Conservation (phyloP, 495 filamentous ascomycete genomes). For the Tetracladium setigerum region DNA sequence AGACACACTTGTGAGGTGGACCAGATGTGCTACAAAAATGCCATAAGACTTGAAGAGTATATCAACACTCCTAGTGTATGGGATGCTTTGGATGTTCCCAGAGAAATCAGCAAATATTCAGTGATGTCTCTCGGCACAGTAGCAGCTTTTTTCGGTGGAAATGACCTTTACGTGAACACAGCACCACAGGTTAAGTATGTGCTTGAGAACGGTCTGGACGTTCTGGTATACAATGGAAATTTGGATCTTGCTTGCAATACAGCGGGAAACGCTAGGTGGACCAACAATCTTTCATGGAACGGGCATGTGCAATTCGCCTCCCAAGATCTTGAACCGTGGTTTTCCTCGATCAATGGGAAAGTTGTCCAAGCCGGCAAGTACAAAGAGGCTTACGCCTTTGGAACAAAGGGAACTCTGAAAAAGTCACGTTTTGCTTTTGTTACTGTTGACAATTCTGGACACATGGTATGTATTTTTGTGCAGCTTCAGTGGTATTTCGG, state of each 20-base stretch:
- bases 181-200: conserved; percentile 27
- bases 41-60: conserved; percentile 24
- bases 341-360: conserved; percentile 15
- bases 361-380: conserved; percentile 5
- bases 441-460: conserved; percentile 11
- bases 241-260: conserved; percentile 40
- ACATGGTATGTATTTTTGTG: conserved; percentile 10
- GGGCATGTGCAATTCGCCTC: conserved; percentile 35
- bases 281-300: conserved; percentile 33
- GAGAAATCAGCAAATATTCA: conserved; percentile 5
- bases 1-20: conserved; percentile 28
- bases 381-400: conserved; percentile 11
- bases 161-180: conserved; percentile 16
- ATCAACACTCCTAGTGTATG: conserved; percentile 30
- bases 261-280: conserved; percentile 34
- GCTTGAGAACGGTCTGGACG: conserved; percentile 29
- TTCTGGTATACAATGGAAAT: conserved; percentile 39
- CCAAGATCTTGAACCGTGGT: conserved; percentile 30
- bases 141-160: conserved; percentile 23
- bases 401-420: conserved; percentile 7
- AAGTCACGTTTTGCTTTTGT: conserved; percentile 13
- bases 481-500: not conserved
- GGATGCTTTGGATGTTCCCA: conserved; percentile 18
- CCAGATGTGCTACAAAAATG: conserved; percentile 31
- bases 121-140: conserved; percentile 17